phyloP scores from a whole-genome alignment of 805 yeast species.

The Myxozyma mucilagina region DNA sequence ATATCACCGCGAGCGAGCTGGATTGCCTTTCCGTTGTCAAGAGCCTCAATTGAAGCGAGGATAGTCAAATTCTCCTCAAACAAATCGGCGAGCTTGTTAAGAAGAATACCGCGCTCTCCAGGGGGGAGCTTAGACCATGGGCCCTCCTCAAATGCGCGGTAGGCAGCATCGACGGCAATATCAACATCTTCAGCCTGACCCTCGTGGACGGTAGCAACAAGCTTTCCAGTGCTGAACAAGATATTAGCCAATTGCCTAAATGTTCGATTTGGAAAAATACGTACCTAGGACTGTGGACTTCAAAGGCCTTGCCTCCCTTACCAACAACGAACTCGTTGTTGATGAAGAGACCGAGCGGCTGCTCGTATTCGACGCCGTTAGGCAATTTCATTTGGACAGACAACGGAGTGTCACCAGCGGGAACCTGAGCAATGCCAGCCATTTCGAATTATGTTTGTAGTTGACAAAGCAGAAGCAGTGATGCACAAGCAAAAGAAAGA shows the following conservation, averaged over 20 bases:
- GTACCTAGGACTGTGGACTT: slow-evolving; percentile 46
- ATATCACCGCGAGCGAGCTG: slow-evolving; percentile 65
- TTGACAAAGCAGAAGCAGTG: not conserved
- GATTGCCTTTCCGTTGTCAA: slow-evolving; percentile 87
- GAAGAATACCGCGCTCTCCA: slow-evolving; percentile 59
- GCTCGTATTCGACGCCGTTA: slow-evolving; percentile 69
- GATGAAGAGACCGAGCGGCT: slow-evolving; percentile 82
- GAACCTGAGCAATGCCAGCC: slow-evolving; percentile 20
- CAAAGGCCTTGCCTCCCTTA: slow-evolving; percentile 58
- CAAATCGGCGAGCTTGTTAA: slow-evolving; percentile 73
- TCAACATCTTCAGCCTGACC: slow-evolving; percentile 80
- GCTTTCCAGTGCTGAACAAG: slow-evolving; percentile 49
- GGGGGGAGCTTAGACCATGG: slow-evolving; percentile 74
- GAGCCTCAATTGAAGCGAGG: slow-evolving; percentile 77
- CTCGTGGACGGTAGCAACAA: slow-evolving; percentile 66
- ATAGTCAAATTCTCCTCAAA: slow-evolving; percentile 70
- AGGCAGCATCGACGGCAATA: slow-evolving; percentile 82
- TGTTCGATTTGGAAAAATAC: not conserved
- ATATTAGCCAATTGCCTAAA: not conserved
- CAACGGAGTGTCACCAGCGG: slow-evolving; percentile 29
- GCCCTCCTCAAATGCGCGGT: slow-evolving; percentile 62
- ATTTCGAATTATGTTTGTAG: not conserved
- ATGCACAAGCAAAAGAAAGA: not conserved
- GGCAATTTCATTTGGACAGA: slow-evolving; percentile 57
- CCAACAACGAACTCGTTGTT: slow-evolving; percentile 73